Evolutionary conservation across 1,139 yeast genomes (phyloP), one percentile per base, ranked within the genome.

Genomic region (Hemisphaericaspora xylofermentans): DNA sequence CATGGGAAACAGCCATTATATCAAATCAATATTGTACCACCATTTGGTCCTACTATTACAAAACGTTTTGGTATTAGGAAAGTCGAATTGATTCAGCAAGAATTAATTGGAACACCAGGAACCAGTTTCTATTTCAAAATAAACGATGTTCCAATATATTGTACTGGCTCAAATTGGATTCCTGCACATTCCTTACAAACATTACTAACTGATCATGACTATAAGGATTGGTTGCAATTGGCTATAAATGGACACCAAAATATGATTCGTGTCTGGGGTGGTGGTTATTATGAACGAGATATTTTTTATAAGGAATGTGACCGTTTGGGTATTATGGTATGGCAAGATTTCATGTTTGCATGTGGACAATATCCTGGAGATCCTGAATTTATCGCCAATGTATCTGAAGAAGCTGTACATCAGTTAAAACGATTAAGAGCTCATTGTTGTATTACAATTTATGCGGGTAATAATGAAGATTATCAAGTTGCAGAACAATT

Each of bases 331-430:
- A 47, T 74, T 16, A 37, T 74, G 47, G 68, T 74, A 7, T 74
- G 78, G 76, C 79, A 74, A 40, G 79, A 74, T 51, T 72, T 74
- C 48, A 71, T 74, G 78, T 74, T 74, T 62, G 78, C 76, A 5
- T 74, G 79, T 54, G 79, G 76, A 1, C 69, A 66, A 36, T 74
- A 74, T 43, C 79, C 79, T 2, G 64, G 59, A 0, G 55, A 59
- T 42, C 44, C 50, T n/a, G 51, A 47, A 5, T 68, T 65, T 43
- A 47, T 64, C 14, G 52, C 54, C 3, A 51, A 50, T 30, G 74
- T 74, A 3, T 38, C 49, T 1, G 47, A 51, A 24, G 79, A 74
- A 47, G 60, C 60, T 4, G 50, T 42, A 10, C 56, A 58, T 43
- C 76, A 71, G 47, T 46, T 74, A 35, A 57, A 47, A 33, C 47